A percentile compares a stretch with the other conserved stretches of the same genome.
Conservation (phyloP, 2,329 filamentous ascomycete genomes). For the Knufia petricola region DNA sequence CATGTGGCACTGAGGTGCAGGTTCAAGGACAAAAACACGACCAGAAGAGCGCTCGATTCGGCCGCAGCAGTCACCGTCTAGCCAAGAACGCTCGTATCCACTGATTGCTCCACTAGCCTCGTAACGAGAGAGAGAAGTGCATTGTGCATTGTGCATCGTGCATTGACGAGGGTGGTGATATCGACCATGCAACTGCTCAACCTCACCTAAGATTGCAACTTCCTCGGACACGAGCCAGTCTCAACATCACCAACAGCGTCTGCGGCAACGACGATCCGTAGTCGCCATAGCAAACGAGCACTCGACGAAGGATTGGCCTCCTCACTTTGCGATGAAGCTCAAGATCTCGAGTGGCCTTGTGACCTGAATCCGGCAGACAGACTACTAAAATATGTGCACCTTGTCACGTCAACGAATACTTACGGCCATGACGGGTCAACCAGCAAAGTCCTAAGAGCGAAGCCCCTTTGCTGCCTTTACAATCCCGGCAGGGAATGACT, state of each 20-base stretch:
- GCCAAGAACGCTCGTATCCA: conserved; percentile 8
- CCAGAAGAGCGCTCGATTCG: conserved; percentile 8
- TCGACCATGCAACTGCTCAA: conserved; percentile 2
- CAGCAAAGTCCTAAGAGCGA: conserved; percentile 2
- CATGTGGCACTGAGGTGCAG: background rate
- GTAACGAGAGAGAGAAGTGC: background rate
- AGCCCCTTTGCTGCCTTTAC: background rate
- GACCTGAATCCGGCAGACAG: conserved; percentile 13
- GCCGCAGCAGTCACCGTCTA: background rate
- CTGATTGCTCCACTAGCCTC: conserved; percentile 10
- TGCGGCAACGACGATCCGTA: background rate
- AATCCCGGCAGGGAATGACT: conserved; percentile 8
- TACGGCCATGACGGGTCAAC: conserved; percentile 9
- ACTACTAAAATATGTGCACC: conserved; percentile 10
- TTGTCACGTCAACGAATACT: conserved; percentile 10
- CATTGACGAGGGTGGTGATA: background rate
- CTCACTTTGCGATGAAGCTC: conserved; percentile 10
- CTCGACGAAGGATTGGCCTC: background rate
- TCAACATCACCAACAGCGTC: background rate
- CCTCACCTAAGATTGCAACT: background rate
- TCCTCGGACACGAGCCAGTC: background rate
- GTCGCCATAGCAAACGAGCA: background rate
- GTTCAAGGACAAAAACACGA: background rate
- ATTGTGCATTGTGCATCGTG: background rate
- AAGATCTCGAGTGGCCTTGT: conserved; percentile 15